Evolutionary conservation across 768 basidiomycete species (phyloP).

Genomic region (Steccherinum ochraceum): DNA sequence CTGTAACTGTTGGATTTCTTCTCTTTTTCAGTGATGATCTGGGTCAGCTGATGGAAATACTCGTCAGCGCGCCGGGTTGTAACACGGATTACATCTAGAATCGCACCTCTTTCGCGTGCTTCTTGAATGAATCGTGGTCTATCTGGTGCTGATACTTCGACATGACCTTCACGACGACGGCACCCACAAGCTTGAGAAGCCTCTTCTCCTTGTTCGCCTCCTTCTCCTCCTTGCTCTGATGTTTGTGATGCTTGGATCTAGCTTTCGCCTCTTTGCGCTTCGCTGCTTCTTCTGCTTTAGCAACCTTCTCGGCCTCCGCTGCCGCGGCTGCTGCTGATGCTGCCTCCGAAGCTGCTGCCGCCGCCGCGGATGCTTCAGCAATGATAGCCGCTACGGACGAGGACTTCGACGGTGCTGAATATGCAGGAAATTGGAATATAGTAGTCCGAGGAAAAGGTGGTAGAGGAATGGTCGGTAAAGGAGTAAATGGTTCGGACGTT

Average conservation of each 20-base stretch:
- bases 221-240: conserved; percentile 49
- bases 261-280: conserved; percentile 20
- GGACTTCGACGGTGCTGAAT: no score
- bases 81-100: no score
- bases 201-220: conserved; percentile 76
- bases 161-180: conserved; percentile 90
- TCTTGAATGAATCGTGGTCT: conserved; percentile 83
- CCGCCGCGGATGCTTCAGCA: conserved; percentile 27
- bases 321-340: conserved; percentile 18
- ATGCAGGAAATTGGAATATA: no score
- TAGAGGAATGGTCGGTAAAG: no score
- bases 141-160: conserved; percentile 77
- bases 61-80: no score
- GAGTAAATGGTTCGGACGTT: no score
- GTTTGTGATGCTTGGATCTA: conserved; percentile 15
- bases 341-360: conserved; percentile 8
- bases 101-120: conserved; percentile 88
- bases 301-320: conserved; percentile 19
- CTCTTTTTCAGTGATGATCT: conserved; percentile 88
- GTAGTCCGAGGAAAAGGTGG: no score
- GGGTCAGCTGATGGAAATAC: no score
- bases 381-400: conserved; percentile 35
- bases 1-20: conserved; percentile 81
- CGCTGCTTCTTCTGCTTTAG: conserved; percentile 18
- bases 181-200: conserved; percentile 75